Percentiles rank a stretch among this genome's conserved stretches.
phyloP scores from a whole-genome alignment of 1,284 basidiomycete species.

The Thecaphora thlaspeos region DNA sequence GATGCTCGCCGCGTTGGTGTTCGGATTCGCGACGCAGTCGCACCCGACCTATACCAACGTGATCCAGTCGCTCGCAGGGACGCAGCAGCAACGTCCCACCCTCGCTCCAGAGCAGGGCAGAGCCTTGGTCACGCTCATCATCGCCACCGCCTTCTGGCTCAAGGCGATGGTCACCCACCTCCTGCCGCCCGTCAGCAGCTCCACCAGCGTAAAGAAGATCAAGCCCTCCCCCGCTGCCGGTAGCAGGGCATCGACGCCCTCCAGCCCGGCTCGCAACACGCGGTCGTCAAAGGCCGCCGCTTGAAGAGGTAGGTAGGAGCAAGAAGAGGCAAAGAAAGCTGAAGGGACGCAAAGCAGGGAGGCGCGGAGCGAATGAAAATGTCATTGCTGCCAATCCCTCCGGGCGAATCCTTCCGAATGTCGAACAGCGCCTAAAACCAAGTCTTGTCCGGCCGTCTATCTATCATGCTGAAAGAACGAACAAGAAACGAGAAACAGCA shows the following conservation, averaged over 20 bases:
- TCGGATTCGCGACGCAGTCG: constrained; percentile 26
- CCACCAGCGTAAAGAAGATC: no score
- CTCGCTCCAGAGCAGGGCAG: neutral
- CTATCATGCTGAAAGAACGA: neutral
- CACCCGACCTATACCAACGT: constrained; percentile 17
- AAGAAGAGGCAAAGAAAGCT: no score
- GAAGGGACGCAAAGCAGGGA: no score
- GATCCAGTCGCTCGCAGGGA: constrained; percentile 3
- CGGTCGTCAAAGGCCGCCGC: constrained; percentile 11
- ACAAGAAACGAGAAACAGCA: neutral
- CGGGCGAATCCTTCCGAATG: no score
- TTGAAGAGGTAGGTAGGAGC: no score
- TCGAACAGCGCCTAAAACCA: neutral
- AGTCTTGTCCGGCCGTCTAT: no score
- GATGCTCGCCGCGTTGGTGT: constrained; percentile 27
- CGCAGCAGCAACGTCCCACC: constrained; percentile 15
- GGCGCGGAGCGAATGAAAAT: no score
- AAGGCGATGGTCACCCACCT: constrained; percentile 36
- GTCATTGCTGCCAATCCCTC: no score
- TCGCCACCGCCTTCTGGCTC: constrained; percentile 33
- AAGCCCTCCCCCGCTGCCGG: neutral
- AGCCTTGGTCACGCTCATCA: constrained; percentile 41
- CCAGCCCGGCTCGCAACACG: neutral
- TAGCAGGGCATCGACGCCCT: neutral
- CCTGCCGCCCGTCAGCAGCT: constrained; percentile 1